These are phyloP conservation scores for Penicillium roqueforti DNA, from an alignment of 495 filamentous ascomycete species.

Conservation along the genomic window DNA sequence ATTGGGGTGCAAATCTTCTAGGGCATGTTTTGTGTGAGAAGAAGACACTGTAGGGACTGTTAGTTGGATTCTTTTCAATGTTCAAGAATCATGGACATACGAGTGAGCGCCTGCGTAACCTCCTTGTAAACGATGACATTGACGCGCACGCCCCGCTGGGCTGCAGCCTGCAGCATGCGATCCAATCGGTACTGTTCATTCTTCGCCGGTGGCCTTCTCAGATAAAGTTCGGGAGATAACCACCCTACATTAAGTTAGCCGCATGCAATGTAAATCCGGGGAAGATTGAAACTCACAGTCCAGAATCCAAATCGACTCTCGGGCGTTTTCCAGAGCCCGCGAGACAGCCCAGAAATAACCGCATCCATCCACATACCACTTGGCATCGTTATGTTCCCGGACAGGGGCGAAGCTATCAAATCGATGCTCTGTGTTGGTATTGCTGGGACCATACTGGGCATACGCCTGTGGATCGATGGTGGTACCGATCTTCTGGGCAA, in stretches of 20 bases:
- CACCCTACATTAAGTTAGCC: conserved; percentile 53
- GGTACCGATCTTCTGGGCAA: conserved; percentile 47
- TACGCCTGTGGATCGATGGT: conserved; percentile 49
- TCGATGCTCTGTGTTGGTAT: conserved; percentile 54
- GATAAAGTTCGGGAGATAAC: conserved; percentile 84
- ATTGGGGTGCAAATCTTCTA: conserved; percentile 78
- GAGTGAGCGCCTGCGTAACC: conserved; percentile 74
- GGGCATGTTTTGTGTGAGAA: conserved; percentile 74
- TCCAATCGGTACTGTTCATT: conserved; percentile 87
- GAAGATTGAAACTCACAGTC: conserved; percentile 41
- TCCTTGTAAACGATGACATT: conserved; percentile 97
- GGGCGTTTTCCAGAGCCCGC: conserved; percentile 75
- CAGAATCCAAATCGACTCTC: conserved; percentile 84
- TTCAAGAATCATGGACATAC: conserved; percentile 49
- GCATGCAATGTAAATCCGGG: not conserved
- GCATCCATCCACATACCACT: conserved; percentile 94
- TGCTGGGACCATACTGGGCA: conserved; percentile 42
- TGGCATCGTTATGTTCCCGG: conserved; percentile 60
- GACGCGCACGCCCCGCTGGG: conserved; percentile 79
- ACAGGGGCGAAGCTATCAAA: conserved; percentile 80
- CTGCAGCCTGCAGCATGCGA: conserved; percentile 81
- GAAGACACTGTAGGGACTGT: conserved; percentile 58
- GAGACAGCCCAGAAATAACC: conserved; percentile 91
- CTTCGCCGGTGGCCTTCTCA: conserved; percentile 76
- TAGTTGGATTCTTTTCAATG: not conserved